Percentiles rank a stretch among this genome's conserved stretches.
Evolutionary conservation across 129 eudicot genomes (phyloP).

Genomic region (Tagetes patula): DNA sequence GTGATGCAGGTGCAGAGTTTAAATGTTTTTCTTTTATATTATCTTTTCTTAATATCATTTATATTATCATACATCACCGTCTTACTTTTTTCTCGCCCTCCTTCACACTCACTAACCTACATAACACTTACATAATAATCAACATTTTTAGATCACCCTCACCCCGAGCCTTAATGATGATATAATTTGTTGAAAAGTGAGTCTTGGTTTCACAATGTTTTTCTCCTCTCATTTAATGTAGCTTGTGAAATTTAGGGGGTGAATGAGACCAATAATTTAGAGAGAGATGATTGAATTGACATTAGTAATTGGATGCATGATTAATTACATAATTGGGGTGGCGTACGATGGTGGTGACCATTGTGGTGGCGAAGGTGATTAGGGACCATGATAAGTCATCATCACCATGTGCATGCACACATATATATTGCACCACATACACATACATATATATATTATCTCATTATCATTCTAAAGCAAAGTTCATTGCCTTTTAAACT

Average conservation of each 20-base stretch:
- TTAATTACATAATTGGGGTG: slow-evolving; percentile 12
- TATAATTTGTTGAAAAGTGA: too few relatives aligned
- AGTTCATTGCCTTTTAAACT: slow-evolving; percentile 34
- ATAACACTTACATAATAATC: too few relatives aligned
- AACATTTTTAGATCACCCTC: too few relatives aligned
- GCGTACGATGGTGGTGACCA: slow-evolving; percentile 10
- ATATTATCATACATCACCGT: too few relatives aligned
- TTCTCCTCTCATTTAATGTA: slow-evolving; percentile 6
- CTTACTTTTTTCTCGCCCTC: too few relatives aligned
- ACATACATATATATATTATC: slow-evolving; percentile 26
- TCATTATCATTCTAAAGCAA: slow-evolving; percentile 25
- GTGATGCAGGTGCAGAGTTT: too few relatives aligned
- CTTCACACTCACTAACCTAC: too few relatives aligned
- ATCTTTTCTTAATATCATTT: too few relatives aligned
- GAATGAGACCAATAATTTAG: not conserved
- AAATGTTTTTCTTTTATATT: too few relatives aligned
- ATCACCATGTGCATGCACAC: slow-evolving; percentile 37
- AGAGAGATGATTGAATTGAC: slow-evolving; percentile 25
- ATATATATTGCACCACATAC: slow-evolving; percentile 44
- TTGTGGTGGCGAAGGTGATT: not conserved
- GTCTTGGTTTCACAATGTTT: too few relatives aligned
- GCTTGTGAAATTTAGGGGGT: slow-evolving; percentile 20
- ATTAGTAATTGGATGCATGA: slow-evolving; percentile 31
- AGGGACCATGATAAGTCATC: slow-evolving; percentile 28
- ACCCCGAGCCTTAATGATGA: too few relatives aligned